A percentile compares a stretch with the other conserved stretches of the same genome.
phyloP scores from a whole-genome alignment of 352 stramenopile species.

The Pythium apleroticum region DNA sequence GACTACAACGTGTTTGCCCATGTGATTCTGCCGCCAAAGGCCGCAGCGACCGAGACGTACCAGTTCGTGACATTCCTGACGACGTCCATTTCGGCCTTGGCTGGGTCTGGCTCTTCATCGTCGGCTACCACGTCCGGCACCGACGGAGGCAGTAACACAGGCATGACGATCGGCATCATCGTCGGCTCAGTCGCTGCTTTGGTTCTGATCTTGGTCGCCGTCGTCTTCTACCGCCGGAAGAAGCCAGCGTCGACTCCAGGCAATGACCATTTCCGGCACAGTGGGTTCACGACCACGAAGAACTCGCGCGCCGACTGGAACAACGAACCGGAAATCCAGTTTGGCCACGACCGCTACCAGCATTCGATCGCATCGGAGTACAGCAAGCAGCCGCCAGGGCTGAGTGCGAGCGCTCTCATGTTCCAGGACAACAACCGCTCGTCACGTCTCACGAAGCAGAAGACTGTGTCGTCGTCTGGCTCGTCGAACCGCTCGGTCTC shows the following conservation, averaged over 20 bases:
- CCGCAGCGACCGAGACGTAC: constrained; percentile 61
- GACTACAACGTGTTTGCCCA: constrained; percentile 81
- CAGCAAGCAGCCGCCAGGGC: constrained; percentile 41
- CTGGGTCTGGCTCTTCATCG: background rate
- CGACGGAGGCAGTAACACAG: constrained; percentile 36
- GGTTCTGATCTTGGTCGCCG: constrained; percentile 45
- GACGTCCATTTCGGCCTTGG: constrained; percentile 20
- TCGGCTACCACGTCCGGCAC: constrained; percentile 1
- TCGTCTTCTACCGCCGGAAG: constrained; percentile 66
- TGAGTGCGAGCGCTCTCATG: constrained; percentile 62
- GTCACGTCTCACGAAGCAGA: constrained; percentile 41
- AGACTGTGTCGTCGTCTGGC: constrained; percentile 64
- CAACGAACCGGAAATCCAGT: constrained; percentile 43
- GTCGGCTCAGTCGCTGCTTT: constrained; percentile 42
- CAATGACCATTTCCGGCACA: constrained; percentile 61
- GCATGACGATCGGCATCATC: constrained; percentile 44
- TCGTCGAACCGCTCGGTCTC: constrained; percentile 26
- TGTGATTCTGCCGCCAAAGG: constrained; percentile 59
- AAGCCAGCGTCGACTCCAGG: constrained; percentile 24
- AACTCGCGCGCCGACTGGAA: constrained; percentile 69
- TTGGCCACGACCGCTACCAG: constrained; percentile 28
- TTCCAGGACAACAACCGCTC: constrained; percentile 45
- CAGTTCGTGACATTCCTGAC: constrained; percentile 82
- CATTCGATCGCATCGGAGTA: constrained; percentile 31
- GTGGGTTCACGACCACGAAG: constrained; percentile 53